Evolutionary conservation across 257 asterid genomes (phyloP).

Genomic region (Prunella vulgaris): DNA sequence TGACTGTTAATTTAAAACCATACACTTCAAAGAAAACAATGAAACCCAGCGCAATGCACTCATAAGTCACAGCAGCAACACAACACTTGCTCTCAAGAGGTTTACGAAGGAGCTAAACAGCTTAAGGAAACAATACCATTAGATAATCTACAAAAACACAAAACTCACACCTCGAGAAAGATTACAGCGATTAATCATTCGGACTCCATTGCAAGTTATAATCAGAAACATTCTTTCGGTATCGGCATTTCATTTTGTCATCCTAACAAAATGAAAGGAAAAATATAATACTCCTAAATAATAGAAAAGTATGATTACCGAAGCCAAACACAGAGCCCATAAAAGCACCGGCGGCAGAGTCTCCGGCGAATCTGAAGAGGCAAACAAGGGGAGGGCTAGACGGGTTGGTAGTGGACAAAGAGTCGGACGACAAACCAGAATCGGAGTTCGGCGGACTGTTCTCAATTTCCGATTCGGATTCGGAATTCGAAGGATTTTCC

Average conservation of each 20-base stretch:
- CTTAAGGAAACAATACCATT: background rate
- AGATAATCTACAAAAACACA: background rate
- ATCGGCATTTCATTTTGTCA: background rate
- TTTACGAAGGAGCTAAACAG: background rate
- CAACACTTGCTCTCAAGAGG: background rate
- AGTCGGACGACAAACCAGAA: constrained; percentile 31
- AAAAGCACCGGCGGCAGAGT: constrained; percentile 66
- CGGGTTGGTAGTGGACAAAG: constrained; percentile 34
- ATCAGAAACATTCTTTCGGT: background rate
- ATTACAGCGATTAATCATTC: background rate
- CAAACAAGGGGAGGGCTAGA: constrained; percentile 66
- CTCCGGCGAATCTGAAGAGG: constrained; percentile 63
- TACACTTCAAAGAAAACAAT: background rate
- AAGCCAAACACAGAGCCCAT: constrained; percentile 82
- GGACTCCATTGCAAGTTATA: background rate
- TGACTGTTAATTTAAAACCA: background rate
- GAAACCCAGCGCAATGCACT: background rate
- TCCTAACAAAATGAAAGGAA: background rate
- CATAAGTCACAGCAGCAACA: background rate
- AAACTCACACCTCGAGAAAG: background rate
- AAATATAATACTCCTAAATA: background rate
- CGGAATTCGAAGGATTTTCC: constrained; percentile 38
- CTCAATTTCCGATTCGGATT: constrained; percentile 52
- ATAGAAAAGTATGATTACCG: constrained; percentile 33
- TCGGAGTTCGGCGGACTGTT: constrained; percentile 22